phyloP scores from a whole-genome alignment of 2,329 filamentous ascomycete species.

The Phoma sp. region DNA sequence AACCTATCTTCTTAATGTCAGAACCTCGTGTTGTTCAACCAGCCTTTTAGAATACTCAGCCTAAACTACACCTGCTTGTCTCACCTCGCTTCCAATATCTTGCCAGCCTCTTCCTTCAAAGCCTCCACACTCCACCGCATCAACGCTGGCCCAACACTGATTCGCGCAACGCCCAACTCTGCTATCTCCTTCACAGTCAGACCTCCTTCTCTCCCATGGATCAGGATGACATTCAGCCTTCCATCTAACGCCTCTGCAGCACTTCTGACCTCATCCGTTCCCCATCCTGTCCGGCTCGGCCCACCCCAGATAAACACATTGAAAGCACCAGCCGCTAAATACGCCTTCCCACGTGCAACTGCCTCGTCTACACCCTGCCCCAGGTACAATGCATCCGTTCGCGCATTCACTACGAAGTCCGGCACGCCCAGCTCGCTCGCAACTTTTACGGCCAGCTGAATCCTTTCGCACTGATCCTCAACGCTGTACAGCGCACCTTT shows the following conservation, averaged over 20 bases:
- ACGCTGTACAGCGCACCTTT: constrained; percentile 48
- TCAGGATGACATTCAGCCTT: constrained; percentile 36
- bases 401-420: constrained; percentile 56
- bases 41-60: too few species aligned
- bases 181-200: constrained; percentile 34
- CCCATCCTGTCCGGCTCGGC: constrained; percentile 43
- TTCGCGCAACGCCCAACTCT: constrained; percentile 41
- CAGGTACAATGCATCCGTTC: constrained; percentile 61
- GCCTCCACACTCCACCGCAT: constrained; percentile 22
- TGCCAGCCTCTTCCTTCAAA: constrained; percentile 28
- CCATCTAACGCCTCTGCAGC: constrained; percentile 31
- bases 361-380: constrained; percentile 53
- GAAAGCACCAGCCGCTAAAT: constrained; percentile 63
- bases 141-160: constrained; percentile 40
- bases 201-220: constrained; percentile 21
- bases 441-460: constrained; percentile 52
- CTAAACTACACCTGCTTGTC: too few species aligned
- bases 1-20: too few species aligned
- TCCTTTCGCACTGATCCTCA: constrained; percentile 56
- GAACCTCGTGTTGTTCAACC: too few species aligned
- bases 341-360: constrained; percentile 61
- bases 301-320: constrained; percentile 68
- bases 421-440: constrained; percentile 57
- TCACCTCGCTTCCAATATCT: constrained; percentile 14
- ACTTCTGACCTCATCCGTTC: constrained; percentile 27